Conservation (phyloP, 495 filamentous ascomycete species). For the Xylaria telfairii region DNA sequence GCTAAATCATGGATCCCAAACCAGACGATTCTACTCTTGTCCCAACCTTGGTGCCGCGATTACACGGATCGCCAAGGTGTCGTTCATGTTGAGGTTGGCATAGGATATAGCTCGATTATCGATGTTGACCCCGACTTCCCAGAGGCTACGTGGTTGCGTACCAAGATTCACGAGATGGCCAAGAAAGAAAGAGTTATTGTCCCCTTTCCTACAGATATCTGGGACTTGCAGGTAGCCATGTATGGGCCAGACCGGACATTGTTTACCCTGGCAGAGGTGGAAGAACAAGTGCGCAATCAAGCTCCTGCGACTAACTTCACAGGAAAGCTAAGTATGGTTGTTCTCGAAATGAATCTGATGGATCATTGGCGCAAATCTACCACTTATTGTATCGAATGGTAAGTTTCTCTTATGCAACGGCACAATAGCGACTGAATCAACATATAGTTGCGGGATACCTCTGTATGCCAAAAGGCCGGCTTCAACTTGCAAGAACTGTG, state of each 20-base stretch:
- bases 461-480: constrained; percentile 57
- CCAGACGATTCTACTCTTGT: constrained; percentile 63
- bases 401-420: constrained; percentile 27
- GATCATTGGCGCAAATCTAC: constrained; percentile 51
- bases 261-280: constrained; percentile 65
- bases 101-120: constrained; percentile 55
- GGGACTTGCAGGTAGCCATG: constrained; percentile 56
- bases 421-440: constrained; percentile 5
- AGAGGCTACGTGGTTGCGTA: constrained; percentile 65
- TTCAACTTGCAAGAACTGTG: constrained; percentile 61
- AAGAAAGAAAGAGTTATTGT: constrained; percentile 61
- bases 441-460: constrained; percentile 60
- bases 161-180: constrained; percentile 53
- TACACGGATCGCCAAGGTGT: constrained; percentile 34
- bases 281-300: constrained; percentile 56
- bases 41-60: constrained; percentile 53
- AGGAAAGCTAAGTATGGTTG: constrained; percentile 64
- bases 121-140: constrained; percentile 64
- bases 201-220: constrained; percentile 57
- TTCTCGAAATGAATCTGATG: constrained; percentile 60
- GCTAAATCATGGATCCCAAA: constrained; percentile 58
- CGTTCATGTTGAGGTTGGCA: constrained; percentile 40
- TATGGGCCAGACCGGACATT: constrained; percentile 53
- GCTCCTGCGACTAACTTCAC: constrained; percentile 52
- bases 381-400: constrained; percentile 66